These are phyloP conservation scores for Nakazawaea anatomiae DNA, from an alignment of 805 yeast species.

Conservation along the genomic window DNA sequence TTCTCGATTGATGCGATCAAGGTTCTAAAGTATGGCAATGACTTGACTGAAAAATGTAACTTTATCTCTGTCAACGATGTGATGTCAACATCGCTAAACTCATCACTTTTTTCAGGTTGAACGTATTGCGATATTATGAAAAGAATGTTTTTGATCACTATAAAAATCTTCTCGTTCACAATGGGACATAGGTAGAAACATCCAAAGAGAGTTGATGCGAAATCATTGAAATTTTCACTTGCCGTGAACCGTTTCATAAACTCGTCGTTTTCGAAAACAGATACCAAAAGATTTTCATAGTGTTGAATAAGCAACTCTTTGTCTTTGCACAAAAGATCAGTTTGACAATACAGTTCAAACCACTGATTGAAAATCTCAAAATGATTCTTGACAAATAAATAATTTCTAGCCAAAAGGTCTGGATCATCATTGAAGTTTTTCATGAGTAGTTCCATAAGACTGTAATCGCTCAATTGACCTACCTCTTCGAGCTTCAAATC, in stretches of 20 bases:
- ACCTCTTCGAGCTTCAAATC: neutral
- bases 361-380: conserved; percentile 4
- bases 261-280: conserved; percentile 5
- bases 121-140: conserved; percentile 2
- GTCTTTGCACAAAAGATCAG: neutral
- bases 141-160: conserved; percentile 6
- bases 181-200: conserved; percentile 8
- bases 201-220: neutral
- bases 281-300: conserved; percentile 1
- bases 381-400: neutral
- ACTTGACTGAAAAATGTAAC: neutral
- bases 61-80: neutral
- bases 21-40: conserved; percentile 1
- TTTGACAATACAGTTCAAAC: conserved; percentile 3
- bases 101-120: neutral
- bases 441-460: neutral
- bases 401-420: neutral
- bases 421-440: neutral
- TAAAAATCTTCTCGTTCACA: conserved; percentile 7
- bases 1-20: conserved; percentile 7
- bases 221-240: neutral
- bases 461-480: neutral
- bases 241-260: neutral
- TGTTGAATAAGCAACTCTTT: neutral
- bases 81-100: neutral